Evolutionary conservation across 208 protist genomes (phyloP), one percentile per base, ranked within the genome.

Genomic region (Wallacemonas sp.): DNA sequence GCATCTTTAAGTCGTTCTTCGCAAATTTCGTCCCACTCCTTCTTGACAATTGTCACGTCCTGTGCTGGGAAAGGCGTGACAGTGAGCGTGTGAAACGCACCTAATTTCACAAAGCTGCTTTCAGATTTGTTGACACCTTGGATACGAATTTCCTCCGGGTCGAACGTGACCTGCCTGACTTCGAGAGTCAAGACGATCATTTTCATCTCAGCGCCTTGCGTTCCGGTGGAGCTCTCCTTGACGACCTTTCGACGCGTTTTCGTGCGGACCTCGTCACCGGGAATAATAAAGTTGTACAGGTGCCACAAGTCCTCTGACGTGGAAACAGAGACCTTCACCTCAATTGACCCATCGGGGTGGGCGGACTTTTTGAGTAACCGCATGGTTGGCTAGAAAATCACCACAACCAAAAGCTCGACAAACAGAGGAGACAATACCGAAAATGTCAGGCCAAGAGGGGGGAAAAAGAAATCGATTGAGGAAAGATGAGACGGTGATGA

Each of bases 281-380:
- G 76, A 16, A 91, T 44, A 20, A 99, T 88, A 20, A 99, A 76
- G 74, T 99, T 98, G 82, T 99, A 99, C 4, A 97, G 69, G 71
- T 99, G 96, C 97, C 98, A 99, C 67, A 99, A 72, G 67, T 99
- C 98, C 55, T 99, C 97, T 1, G 77, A 67, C 32, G 79, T 86
- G 57, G 46, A 65, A 2, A 98, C 89, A 2, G 93, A 95, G 0
- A 98, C 70, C 57, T 91, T 80, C 46, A 98, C 76, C 61, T 94
- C 86, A 7, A 98, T 81, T 11, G 66, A 75, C n/a, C 98, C 98
- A 59, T 92, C 85, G 2, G 76, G 46, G 39, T 83, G 66, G 5
- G 74, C 52, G 0, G 65, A 48, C 28, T 82, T 83, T 38, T 81
- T 72, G 36, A 93, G 28, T 1, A 95, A 71, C 12, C 83, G 79